Base-by-base conservation (phyloP, 441 rosid genomes). In the Theobroma grandiflorum region DNA sequence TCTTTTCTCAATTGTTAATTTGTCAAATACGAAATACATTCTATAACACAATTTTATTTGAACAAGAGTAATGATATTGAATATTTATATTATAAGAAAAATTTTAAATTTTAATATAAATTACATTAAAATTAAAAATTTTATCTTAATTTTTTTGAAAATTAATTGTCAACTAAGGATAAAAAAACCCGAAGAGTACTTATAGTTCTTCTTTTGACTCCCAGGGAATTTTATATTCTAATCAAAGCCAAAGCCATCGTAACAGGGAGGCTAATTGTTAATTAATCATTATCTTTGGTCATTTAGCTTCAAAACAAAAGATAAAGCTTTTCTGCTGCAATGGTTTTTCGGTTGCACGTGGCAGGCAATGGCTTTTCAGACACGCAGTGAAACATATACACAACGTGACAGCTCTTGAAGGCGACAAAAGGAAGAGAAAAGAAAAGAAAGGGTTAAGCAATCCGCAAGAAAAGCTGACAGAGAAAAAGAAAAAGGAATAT, bases 271-370 rank as follows among this genome's bases (percentile, higher is more conserved):
- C 31, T 20, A 38, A 53, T 16, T 53, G 11, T 1, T 61, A 37
- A 40, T 66, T 40, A n/a, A 15, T 37, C 14, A 6, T 61, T 37
- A 59, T 59, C 37, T 33, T 18, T 35, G 33, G 42, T 35, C 40
- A 33, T 33, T 62, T 55, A 61, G 65, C 31, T 31, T 61, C 18
- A 68, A 22, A 63, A 63, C 20, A 35, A 63, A 64, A 43, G 14
- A 38, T 16, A 40, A 40, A 18, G 49, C 26, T 65, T 55, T 4
- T 7, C 18, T 53, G 7, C 16, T 62, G 18, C 40, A 62, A 62
- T 62, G 66, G 75, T 18, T 71, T 50, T 71, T 33, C 6, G 15
- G 61, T 52, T 52, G 74, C 74, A 70, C 74, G 58, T 70, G 58
- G 42, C 53, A 49, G 3, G 53, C 53, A 49, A 49, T 35, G 18